These are phyloP conservation scores for Wakefieldia striispora DNA, from an alignment of 768 basidiomycete species.

Conservation along the genomic window DNA sequence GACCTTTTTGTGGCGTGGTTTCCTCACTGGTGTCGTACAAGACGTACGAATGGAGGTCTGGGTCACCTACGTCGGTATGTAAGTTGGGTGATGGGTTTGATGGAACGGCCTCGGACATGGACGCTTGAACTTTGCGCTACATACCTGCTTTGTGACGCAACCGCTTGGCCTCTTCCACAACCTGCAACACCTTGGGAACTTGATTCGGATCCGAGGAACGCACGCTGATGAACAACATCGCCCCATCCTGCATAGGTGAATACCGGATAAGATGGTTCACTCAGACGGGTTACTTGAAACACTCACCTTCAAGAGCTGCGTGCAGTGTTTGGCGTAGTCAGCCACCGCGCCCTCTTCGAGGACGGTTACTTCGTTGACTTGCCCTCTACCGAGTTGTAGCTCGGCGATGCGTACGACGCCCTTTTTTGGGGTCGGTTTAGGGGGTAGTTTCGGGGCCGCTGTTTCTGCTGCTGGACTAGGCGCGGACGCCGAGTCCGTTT, in stretches of 20 bases:
- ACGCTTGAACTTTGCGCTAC: conserved; percentile 7
- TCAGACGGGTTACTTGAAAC: background rate
- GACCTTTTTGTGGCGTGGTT: conserved; percentile 45
- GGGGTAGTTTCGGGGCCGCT: conserved; percentile 45
- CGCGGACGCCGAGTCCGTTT: conserved; percentile 1
- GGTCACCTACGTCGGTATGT: conserved; percentile 47
- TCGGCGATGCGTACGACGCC: conserved; percentile 72
- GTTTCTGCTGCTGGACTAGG: background rate
- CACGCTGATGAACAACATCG: conserved; percentile 76
- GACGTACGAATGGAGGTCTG: conserved; percentile 75
- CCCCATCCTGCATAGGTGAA: conserved; percentile 54
- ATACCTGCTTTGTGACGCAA: conserved; percentile 70
- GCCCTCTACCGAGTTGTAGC: conserved; percentile 62
- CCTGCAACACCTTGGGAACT: conserved; percentile 76
- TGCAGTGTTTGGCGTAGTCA: conserved; percentile 72
- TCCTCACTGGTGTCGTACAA: conserved; percentile 53
- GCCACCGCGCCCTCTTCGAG: conserved; percentile 59
- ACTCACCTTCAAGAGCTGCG: conserved; percentile 57
- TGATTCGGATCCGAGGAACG: conserved; percentile 59
- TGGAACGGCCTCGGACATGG: background rate
- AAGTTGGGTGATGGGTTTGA: background rate
- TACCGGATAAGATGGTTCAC: background rate
- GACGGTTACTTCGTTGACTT: conserved; percentile 73
- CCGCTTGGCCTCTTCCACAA: conserved; percentile 80
- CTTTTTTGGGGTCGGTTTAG: conserved; percentile 61